Base-by-base conservation (phyloP, 768 basidiomycete genomes). In the Hygrocybe coccinea region DNA sequence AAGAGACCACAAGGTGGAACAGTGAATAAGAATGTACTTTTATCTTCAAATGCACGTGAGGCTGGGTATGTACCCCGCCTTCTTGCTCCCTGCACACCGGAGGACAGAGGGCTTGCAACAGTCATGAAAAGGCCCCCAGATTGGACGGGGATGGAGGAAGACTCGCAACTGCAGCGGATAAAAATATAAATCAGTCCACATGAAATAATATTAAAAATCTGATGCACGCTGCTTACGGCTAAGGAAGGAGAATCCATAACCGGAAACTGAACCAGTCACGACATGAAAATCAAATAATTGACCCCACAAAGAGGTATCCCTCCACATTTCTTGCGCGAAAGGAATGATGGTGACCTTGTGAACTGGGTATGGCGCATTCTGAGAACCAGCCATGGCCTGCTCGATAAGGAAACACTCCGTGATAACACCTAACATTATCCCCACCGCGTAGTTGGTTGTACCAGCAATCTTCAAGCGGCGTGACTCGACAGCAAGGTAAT, bases 231-330 rank as follows among this genome's bases (percentile, higher is more conserved):
- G 19, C 45, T 41, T 41, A 21, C 45, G 45, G 21, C 14, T 47
- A 11, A 14, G 7, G 37, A 57, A 57, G 10, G 39, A 33, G 34
- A 57, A 38, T 3, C 56, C 56, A 11, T 35, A 24, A 10, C 15
- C n/a, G 12, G 51, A 44, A 2, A 45, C 25, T 4, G 51, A 33
- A 9, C 51, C 56, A 4, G 33, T 6, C 2, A 57, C 46, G 1
- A 53, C 25, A 14, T 41, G 33, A 34, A 57, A 57, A 9, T 34
- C 43, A n/a, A 57, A 34, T 17, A 57, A 12, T 39, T 36, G 6
- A 6, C 56, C 56, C 56, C 56, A 57, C 11, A 53, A 12, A 10
- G 56, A 52, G 12, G 37, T 48, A 22, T 57, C 56, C 7, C 56
- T 12, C 21, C 52, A 39, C 39, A 45, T 45, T 44, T 57, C 56